These are phyloP conservation scores for Odontarrhena argentea DNA, from an alignment of 345 rosid genomes.

Conservation along the genomic window DNA sequence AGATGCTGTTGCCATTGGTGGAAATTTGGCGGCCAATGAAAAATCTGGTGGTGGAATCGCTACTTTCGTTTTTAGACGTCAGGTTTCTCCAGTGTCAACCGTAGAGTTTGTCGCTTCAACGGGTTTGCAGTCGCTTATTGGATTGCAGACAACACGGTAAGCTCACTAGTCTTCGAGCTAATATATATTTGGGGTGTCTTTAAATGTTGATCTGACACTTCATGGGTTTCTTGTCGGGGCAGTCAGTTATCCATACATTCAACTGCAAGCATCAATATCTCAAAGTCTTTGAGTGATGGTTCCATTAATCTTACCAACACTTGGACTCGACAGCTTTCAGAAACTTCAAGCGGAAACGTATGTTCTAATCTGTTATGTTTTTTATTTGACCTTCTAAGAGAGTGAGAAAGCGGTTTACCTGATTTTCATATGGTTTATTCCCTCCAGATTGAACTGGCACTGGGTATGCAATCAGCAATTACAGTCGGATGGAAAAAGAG, in stretches of 20 bases:
- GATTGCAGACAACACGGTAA: constrained; percentile 80
- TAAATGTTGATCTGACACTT: constrained; percentile 20
- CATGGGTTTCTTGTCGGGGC: constrained; percentile 33
- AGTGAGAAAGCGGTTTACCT: neutral
- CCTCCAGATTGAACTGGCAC: constrained; percentile 69
- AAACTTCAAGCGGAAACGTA: constrained; percentile 83
- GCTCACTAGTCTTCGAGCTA: constrained; percentile 29
- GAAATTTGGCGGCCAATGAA: constrained; percentile 74
- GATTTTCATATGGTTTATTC: constrained; percentile 26
- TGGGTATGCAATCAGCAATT: constrained; percentile 79
- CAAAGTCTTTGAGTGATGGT: constrained; percentile 84
- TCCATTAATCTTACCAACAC: constrained; percentile 90
- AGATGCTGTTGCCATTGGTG: constrained; percentile 65
- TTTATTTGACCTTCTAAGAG: constrained; percentile 9
- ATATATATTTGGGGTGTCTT: constrained; percentile 22
- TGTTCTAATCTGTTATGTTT: constrained; percentile 36
- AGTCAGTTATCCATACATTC: constrained; percentile 82
- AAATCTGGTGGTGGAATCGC: constrained; percentile 78
- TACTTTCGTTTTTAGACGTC: constrained; percentile 62
- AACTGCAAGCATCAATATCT: constrained; percentile 68
- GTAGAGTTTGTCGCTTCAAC: constrained; percentile 75
- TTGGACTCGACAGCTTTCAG: constrained; percentile 92
- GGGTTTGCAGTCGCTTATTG: constrained; percentile 76
- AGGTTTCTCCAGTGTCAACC: constrained; percentile 73
- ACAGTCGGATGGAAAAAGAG: constrained; percentile 84